Conservation (phyloP, 306 rosid species). For the Fagus crenata region DNA sequence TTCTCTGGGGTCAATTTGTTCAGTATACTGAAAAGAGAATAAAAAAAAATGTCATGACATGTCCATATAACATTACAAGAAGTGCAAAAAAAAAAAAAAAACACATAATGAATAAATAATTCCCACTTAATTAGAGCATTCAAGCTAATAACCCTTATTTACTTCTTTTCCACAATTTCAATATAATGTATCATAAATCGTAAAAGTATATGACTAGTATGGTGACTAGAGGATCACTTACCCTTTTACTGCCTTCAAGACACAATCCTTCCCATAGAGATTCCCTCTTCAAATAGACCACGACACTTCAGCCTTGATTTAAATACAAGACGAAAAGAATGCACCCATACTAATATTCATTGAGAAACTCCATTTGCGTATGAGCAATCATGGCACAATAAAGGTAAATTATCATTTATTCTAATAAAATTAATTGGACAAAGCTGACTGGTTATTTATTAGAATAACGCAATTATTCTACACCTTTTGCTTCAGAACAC, state of each 20-base stretch:
- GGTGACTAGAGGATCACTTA: constrained; percentile 12
- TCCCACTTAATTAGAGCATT: neutral
- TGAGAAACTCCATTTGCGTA: too few relatives aligned
- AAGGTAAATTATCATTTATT: too few relatives aligned
- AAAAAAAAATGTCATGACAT: neutral
- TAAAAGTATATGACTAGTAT: neutral
- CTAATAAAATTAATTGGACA: too few relatives aligned
- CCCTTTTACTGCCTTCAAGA: constrained; percentile 48
- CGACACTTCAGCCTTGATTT: constrained; percentile 42
- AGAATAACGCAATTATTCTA: neutral
- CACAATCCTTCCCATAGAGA: constrained; percentile 42
- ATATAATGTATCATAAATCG: neutral
- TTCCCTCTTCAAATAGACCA: constrained; percentile 43
- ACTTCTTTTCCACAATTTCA: neutral
- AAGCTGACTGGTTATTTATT: too few relatives aligned
- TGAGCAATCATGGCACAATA: too few relatives aligned
- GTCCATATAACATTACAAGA: neutral
- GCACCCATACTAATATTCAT: too few relatives aligned
- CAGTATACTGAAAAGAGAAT: constrained; percentile 26
- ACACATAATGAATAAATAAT: neutral
- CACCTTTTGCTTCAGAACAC: neutral
- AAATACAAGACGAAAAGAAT: too few relatives aligned
- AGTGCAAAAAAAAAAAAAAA: neutral
- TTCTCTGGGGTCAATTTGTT: constrained; percentile 53
- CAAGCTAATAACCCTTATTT: neutral